Base-by-base conservation (phyloP, 805 yeast species). In the Diddensiella caesifluorescens region DNA sequence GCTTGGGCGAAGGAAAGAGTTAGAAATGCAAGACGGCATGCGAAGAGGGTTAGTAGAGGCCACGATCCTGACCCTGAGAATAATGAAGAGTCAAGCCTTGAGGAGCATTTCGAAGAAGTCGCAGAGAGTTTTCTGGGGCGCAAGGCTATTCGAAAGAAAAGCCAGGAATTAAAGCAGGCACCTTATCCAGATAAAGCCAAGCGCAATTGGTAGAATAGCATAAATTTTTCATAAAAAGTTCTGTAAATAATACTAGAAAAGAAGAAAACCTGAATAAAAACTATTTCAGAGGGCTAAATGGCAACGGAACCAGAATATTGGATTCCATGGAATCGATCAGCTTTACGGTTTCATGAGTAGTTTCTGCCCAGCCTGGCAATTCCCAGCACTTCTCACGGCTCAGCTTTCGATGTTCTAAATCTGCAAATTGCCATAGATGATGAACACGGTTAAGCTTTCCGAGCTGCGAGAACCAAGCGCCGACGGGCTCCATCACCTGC, bases 401-500 rank as follows among this genome's bases (percentile, higher is more conserved):
- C 21, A 64, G 43, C 46, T 62, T 61, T 18, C 71, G 62, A 35
- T 67, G 71, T 52, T 68, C 67, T 21, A 67, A 51, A 40, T 68
- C 71, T 2, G 68, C 65, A 53, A 67, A 67, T 54, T 67, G 71
- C 71, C 71, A 67, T 33, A 67, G 48, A 39, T 67, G 71, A 42
- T 66, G 64, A 4, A 67, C 71, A 15, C 62, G 52, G 51, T 67
- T 67, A n/a, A 67, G 54, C 4, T 53, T 47, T 4, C 71, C 71
- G 22, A 67, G 48, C 45, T 63, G 65, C 20, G 64, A 49, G 50
- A 67, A 67, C 71, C 71, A 67, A 4, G 71, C 71, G 4, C 71
- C 71, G 2, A 67, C 70, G 1, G 71, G 71, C 55, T 67, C 70
- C 71, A 67, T 67, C 16, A 67, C 72, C 46, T 67, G 61, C n/a